Evolutionary conservation across 805 yeast genomes (phyloP), one percentile per base, ranked within the genome.

Genomic region (Saccharomycopsis amapae): DNA sequence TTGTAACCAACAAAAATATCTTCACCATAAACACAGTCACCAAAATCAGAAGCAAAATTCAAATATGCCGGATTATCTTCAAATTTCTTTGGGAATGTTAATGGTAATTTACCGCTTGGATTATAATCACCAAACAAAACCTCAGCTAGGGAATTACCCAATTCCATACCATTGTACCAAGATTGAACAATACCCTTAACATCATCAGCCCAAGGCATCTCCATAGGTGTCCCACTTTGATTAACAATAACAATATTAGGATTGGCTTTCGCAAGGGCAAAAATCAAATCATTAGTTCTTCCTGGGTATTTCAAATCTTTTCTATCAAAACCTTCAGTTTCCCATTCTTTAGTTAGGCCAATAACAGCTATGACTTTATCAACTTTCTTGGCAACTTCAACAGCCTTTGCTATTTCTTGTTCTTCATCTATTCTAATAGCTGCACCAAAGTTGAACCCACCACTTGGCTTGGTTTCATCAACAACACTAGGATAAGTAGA

Each of bases 71-170:
- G 72, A 22, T 78, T 70, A 53, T 59, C 79, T 43, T 56, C 60
- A 41, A 62, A 63, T 50, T 73, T 71, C 55, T 69, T 72, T 10
- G 85, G 81, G 51, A 79, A 69, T 3, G 85, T 76, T 55, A 78
- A 78, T 1, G 85, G 84, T 30, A 79, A 64, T 49, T 72, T 68
- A 4, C 85, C 85, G 30, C 80, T 74, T 5, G 85, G 84, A 50
- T 72, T 73, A 15, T 63, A 66, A 31, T 74, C 79, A 1, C 85
- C 85, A 59, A 75, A 79, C 17, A 79, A 56, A 0, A 77, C 69
- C 33, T 76, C 79, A 2, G 80, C 75, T 20, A 78, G 58, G 1
- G 82, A 80, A 41, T 68, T 65, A 1, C 84, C 85, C 34, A 69
- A 20, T 53, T 78, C 82, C 49, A 67, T 68, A 46, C 83, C 84